These are phyloP conservation scores for Thalassiosira oceanica DNA, from an alignment of 352 stramenopile genomes.

Conservation along the genomic window DNA sequence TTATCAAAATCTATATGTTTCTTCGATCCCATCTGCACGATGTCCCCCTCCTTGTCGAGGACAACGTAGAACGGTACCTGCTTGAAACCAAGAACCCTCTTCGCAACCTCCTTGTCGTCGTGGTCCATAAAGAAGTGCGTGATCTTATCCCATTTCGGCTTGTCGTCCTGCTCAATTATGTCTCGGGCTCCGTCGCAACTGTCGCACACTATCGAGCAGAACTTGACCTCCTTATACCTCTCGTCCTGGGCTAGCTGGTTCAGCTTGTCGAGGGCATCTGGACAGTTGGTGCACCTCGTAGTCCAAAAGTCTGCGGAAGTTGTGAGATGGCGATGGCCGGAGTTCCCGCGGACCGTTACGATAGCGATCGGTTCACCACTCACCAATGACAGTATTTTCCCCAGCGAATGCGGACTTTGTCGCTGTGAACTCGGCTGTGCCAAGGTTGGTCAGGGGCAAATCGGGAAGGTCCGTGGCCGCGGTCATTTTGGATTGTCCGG, in stretches of 20 bases:
- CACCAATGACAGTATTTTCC: too few relatives aligned
- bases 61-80: slow-evolving; percentile 78
- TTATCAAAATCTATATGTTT: slow-evolving; percentile 69
- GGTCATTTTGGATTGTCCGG: too few relatives aligned
- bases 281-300: slow-evolving; percentile 75
- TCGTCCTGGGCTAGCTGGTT: slow-evolving; percentile 54
- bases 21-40: slow-evolving; percentile 64
- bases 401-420: too few relatives aligned
- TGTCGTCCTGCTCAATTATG: slow-evolving; percentile 71
- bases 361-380: too few relatives aligned
- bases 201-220: slow-evolving; percentile 76
- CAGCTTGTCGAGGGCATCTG: slow-evolving; percentile 70
- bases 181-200: slow-evolving; percentile 69
- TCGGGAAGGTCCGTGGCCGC: too few relatives aligned
- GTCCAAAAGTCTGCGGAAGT: slow-evolving; percentile 77
- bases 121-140: slow-evolving; percentile 73
- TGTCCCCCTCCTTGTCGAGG: slow-evolving; percentile 62
- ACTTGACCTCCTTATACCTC: slow-evolving; percentile 65
- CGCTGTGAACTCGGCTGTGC: too few relatives aligned
- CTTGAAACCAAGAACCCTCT: slow-evolving; percentile 73
- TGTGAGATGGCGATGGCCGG: too few relatives aligned
- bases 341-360: too few relatives aligned
- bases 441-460: too few relatives aligned
- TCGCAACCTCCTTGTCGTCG: slow-evolving; percentile 68
- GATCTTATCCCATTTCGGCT: slow-evolving; percentile 59